A percentile compares a stretch with the other conserved stretches of the same genome.
Evolutionary conservation across 495 filamentous ascomycete species (phyloP).

Genomic region (Penicillium ochrochloron): DNA sequence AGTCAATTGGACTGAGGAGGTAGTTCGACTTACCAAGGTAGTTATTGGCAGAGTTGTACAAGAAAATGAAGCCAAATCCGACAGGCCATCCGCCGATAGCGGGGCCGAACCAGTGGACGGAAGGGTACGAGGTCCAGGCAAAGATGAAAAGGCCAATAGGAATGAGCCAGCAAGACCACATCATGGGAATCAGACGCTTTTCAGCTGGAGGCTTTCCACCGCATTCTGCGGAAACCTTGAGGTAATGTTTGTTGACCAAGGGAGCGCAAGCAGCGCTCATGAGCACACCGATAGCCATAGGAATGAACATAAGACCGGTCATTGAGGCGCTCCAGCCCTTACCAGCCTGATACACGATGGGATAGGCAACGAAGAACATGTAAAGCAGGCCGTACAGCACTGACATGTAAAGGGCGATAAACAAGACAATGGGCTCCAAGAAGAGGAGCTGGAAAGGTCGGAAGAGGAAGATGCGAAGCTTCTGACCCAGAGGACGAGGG

Average conservation of each 20-base stretch:
- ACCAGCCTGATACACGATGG: constrained; percentile 75
- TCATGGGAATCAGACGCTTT: constrained; percentile 80
- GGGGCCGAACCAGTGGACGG: constrained; percentile 71
- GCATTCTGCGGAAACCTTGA: constrained; percentile 60
- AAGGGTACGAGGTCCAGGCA: constrained; percentile 76
- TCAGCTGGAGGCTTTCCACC: constrained; percentile 76
- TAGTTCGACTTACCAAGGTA: constrained; percentile 56
- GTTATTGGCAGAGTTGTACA: constrained; percentile 86
- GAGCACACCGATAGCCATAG: constrained; percentile 70
- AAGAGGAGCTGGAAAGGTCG: constrained; percentile 83
- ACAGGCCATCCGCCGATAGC: constrained; percentile 74
- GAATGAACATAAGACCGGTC: constrained; percentile 84
- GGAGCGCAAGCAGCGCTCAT: constrained; percentile 68
- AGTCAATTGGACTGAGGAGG: not conserved
- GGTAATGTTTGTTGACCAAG: constrained; percentile 76
- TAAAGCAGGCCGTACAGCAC: constrained; percentile 78
- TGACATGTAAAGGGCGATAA: constrained; percentile 78
- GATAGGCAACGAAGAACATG: constrained; percentile 80
- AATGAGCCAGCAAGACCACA: constrained; percentile 80
- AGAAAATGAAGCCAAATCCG: constrained; percentile 84
- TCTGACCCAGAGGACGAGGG: constrained; percentile 63
- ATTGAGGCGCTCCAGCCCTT: constrained; percentile 73
- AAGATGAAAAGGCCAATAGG: constrained; percentile 82
- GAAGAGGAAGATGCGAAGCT: constrained; percentile 67
- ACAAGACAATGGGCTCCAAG: constrained; percentile 76